A percentile compares a stretch with the other conserved stretches of the same genome.
Conservation (phyloP, 2,329 filamentous ascomycete species). For the Venturia aucupariae region DNA sequence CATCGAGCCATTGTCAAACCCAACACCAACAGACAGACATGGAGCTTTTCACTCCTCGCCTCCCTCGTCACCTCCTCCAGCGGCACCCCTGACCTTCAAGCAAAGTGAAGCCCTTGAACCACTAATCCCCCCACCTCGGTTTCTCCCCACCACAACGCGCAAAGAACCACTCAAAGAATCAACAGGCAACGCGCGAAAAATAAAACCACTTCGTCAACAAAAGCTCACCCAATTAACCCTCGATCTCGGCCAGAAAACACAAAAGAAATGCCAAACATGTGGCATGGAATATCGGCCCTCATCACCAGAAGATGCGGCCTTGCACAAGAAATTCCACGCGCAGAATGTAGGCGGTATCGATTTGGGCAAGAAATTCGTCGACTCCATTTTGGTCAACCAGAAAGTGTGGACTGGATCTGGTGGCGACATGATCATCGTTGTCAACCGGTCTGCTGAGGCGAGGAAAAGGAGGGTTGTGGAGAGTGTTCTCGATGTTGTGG, state of each 20-base stretch:
- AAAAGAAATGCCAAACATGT: constrained; percentile 42
- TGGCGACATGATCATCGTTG: constrained; percentile 11
- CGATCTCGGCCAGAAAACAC: constrained; percentile 12
- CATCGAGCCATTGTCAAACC: constrained; percentile 1
- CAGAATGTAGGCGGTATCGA: constrained; percentile 53
- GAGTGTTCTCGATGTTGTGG: constrained; percentile 49
- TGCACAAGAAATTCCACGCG: constrained; percentile 57
- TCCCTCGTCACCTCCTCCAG: constrained; percentile 9
- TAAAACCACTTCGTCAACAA: constrained; percentile 1
- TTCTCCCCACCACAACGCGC: not conserved
- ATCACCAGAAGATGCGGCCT: constrained; percentile 48
- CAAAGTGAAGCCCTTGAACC: not conserved
- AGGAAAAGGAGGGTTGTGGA: constrained; percentile 47
- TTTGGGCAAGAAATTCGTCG: constrained; percentile 48
- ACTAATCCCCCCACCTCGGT: not conserved
- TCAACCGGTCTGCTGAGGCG: constrained; percentile 27
- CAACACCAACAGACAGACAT: not conserved
- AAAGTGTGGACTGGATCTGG: constrained; percentile 37
- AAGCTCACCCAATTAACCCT: constrained; percentile 13
- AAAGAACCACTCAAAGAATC: not conserved
- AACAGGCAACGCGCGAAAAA: constrained; percentile 1
- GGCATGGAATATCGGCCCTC: constrained; percentile 60
- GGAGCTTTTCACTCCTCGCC: not conserved
- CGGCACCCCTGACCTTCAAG: not conserved
- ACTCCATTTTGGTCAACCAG: constrained; percentile 42